Evolutionary conservation across 352 stramenopile genomes (phyloP), one percentile per base, ranked within the genome.

Genomic region (Globisporangium cederbergense): DNA sequence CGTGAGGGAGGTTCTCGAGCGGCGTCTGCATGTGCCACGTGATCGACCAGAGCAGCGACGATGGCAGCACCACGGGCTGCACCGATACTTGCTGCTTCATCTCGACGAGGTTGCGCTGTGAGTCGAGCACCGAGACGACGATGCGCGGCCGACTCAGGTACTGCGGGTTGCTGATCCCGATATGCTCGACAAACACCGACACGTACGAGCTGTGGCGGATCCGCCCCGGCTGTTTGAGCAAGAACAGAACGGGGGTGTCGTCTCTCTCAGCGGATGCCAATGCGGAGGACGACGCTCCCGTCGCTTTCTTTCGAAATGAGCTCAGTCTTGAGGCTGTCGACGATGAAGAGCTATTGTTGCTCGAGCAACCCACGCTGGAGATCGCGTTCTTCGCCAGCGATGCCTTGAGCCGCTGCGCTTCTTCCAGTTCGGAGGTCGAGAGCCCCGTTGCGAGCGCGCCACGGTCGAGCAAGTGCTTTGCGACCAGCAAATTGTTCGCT

Each of bases 11-110:
- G 58, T 96, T 97, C 73, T 97, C 90, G 11, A 98, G 60, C n/a
- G 91, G 89, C 0, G 89, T 97, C 62, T 97, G 89, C 91, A 97
- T 97, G 69, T 97, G 86, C 91, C 91, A 98, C 28, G 89, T 97
- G 62, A 93, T 89, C 11, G 84, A 78, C 85, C 91, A 98, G 34
- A 91, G 64, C 8, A 96, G 71, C 28, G 77, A 72, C 20, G 78
- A 78, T 2, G 79, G 64, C 2, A 87, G 64, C n/a, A 77, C 66
- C 7, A 89, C 71, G 30, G 81, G 84, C 65, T 93, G 79, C 32
- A 83, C 67, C 0, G 83, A 88, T 28, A 92, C 86, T 64, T 91
- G 81, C 70, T 93, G 83, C 53, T 84, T 83, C 68, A 83, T 85
- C 62, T 95, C 83, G 22, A 95, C 77, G 6, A 90, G 65, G 63